These are phyloP conservation scores for Parathielavia hyrcaniae DNA, from an alignment of 495 filamentous ascomycete species.

Conservation along the genomic window DNA sequence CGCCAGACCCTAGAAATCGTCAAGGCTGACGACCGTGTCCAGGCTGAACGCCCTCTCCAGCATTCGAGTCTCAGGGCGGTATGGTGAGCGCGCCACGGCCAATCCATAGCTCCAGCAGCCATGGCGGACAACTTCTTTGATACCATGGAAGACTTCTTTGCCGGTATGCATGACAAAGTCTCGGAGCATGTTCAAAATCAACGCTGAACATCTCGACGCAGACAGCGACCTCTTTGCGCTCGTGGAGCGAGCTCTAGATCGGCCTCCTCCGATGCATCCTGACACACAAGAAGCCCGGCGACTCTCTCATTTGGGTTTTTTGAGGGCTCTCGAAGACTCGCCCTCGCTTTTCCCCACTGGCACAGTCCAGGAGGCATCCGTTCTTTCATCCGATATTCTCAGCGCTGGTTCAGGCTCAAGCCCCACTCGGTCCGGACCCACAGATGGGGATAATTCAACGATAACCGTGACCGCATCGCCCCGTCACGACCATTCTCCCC, in stretches of 20 bases:
- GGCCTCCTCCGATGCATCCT: neutral
- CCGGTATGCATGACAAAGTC: slow-evolving; percentile 6
- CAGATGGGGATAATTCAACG: slow-evolving; percentile 8
- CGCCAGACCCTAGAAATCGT: neutral
- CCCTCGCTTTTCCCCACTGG: neutral
- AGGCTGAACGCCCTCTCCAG: neutral
- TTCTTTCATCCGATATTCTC: neutral
- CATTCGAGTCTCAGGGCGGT: no score
- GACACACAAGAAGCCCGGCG: neutral
- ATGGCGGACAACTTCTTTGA: slow-evolving; percentile 20
- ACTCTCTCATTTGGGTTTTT: neutral
- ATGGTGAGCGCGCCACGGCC: neutral
- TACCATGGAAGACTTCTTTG: slow-evolving; percentile 12
- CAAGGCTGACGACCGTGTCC: neutral
- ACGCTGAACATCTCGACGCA: neutral
- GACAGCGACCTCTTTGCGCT: neutral
- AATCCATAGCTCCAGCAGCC: neutral
- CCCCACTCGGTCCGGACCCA: slow-evolving; percentile 12
- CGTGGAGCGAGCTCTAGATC: neutral
- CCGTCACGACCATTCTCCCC: neutral
- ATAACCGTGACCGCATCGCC: neutral
- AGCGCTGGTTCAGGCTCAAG: neutral
- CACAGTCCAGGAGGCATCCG: neutral
- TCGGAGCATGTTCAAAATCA: neutral
- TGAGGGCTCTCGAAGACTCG: neutral